These are phyloP conservation scores for Xylaria sp. DNA, from an alignment of 2,329 filamentous ascomycete species.

Conservation along the genomic window DNA sequence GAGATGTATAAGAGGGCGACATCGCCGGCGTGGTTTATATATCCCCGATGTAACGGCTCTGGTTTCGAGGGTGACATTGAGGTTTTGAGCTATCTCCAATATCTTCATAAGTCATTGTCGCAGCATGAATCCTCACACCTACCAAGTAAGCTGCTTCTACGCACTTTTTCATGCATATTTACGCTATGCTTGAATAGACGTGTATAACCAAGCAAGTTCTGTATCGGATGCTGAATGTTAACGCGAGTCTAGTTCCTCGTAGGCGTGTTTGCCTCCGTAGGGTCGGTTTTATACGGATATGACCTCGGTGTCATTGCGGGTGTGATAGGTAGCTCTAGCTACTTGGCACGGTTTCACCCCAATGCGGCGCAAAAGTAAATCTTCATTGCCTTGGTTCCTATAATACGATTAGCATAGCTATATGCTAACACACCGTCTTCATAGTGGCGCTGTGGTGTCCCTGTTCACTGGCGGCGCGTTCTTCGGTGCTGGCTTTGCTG, in stretches of 20 bases:
- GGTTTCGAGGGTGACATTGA: conserved; percentile 8
- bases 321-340: conserved; percentile 62
- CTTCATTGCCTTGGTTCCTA: neutral
- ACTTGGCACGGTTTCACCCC: conserved; percentile 55
- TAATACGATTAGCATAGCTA: neutral
- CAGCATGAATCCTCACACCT: conserved; percentile 49
- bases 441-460: conserved; percentile 76
- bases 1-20: conserved; percentile 32
- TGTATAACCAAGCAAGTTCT: neutral
- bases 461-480: conserved; percentile 79
- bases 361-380: conserved; percentile 53
- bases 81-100: conserved; percentile 7
- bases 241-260: conserved; percentile 58
- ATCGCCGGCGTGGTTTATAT: neutral
- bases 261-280: conserved; percentile 65
- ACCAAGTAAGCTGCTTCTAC: conserved; percentile 42
- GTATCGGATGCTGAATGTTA: conserved; percentile 2
- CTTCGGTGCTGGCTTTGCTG: conserved; percentile 69
- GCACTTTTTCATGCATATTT: too few species aligned
- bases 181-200: neutral
- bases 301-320: conserved; percentile 65
- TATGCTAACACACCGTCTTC: conserved; percentile 12
- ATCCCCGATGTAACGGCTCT: neutral
- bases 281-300: conserved; percentile 66
- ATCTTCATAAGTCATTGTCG: neutral